A percentile compares a stretch with the other conserved stretches of the same genome.
Evolutionary conservation across 2,329 filamentous ascomycete genomes (phyloP).

Genomic region (Tolypocladium album): DNA sequence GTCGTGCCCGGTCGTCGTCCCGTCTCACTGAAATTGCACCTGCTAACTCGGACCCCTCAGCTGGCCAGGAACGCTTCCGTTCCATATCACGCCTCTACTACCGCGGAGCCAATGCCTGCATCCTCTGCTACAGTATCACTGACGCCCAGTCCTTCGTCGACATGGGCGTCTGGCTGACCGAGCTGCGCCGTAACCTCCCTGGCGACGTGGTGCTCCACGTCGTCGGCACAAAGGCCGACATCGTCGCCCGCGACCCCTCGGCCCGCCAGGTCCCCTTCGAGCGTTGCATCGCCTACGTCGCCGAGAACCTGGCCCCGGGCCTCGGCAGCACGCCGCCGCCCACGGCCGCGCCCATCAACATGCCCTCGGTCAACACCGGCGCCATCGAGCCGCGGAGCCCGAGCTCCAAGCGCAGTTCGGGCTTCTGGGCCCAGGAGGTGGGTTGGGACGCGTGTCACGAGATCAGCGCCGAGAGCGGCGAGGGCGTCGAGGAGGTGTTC

Average conservation of each 20-base stretch:
- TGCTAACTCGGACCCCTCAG: conserved; percentile 19
- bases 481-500: conserved; percentile 95
- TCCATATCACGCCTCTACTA: conserved; percentile 95
- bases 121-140: conserved; percentile 91
- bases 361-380: conserved; percentile 12
- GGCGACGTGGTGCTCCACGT: conserved; percentile 79
- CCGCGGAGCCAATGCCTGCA: conserved; percentile 84
- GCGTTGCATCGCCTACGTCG: conserved; percentile 89
- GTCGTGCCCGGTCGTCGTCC: conserved; percentile 2
- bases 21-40: background rate
- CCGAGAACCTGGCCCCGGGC: conserved; percentile 74
- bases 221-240: conserved; percentile 89
- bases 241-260: conserved; percentile 74
- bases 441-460: conserved; percentile 98
- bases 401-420: conserved; percentile 55
- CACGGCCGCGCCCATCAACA: conserved; percentile 37
- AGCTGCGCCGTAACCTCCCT: conserved; percentile 69
- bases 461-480: conserved; percentile 85
- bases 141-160: conserved; percentile 76
- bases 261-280: conserved; percentile 84
- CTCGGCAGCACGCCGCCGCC: conserved; percentile 56
- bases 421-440: conserved; percentile 84
- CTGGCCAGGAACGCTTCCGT: conserved; percentile 89
- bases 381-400: conserved; percentile 45
- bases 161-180: conserved; percentile 84